Base-by-base conservation (phyloP, 768 basidiomycete species). In the Pleurotus tuoliensis region DNA sequence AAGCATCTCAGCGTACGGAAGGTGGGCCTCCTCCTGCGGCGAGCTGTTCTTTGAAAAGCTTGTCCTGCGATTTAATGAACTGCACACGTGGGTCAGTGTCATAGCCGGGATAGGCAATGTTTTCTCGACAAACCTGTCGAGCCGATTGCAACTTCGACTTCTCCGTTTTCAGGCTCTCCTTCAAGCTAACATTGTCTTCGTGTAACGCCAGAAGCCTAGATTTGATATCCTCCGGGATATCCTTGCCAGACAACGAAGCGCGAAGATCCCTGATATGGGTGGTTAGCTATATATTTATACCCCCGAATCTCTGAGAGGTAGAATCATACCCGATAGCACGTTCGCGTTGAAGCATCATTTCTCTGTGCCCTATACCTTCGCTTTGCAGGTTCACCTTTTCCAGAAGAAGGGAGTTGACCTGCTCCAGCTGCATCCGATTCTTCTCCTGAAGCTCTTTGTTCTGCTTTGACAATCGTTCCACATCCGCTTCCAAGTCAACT, bases 61-160 rank as follows among this genome's bases (percentile, higher is more conserved):
- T 90, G 72, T 97, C 94, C 69, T 96, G 94, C 30, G 86, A 80
- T 67, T 92, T 93, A 75, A 98, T 93, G 70, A 96, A 94, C 91
- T 95, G 56, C 20, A n/a, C 20, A 38, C 13, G n/a, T n/a, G 11
- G 9, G 59, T 25, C 59, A 30, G 57, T 15, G 44, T 9, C 8
- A 34, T 9, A 34, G 30, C 30, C 30, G 8, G 43, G 37, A 30
- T 16, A 18, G 22, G 13, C 12, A n/a, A 12, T 18, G 37, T 47
- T 12, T 11, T 9, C 51, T 13, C 46, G n/a, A 48, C 4, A 43
- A 22, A 30, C 18, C 8, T 43, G 38, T 56, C 76, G 56, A 4
- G 93, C 92, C 67, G 93, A 94, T 58, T 74, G 67, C 43, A 98
- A 76, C 67, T 94, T 93, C 59, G 92, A 90, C 56, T 84, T 81